Percentiles rank a stretch among this genome's conserved stretches.
Evolutionary conservation across 2,329 filamentous ascomycete genomes (phyloP).

Genomic region (Massarina eburnea): DNA sequence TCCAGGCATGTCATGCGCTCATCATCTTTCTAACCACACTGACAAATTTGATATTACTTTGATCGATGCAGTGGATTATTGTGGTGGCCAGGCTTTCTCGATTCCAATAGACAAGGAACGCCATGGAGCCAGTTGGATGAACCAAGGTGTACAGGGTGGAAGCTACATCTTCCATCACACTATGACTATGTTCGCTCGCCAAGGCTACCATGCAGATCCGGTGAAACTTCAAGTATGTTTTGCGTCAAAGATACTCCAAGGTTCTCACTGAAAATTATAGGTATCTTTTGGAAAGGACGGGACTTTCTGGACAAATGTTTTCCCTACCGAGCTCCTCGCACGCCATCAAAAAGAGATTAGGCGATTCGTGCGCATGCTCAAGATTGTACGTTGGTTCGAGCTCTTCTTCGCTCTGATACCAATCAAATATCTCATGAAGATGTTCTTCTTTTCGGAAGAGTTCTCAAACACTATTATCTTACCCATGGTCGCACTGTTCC

Average conservation of each 20-base stretch:
- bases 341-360: slow-evolving; percentile 59
- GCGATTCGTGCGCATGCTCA: slow-evolving; percentile 57
- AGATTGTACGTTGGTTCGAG: slow-evolving; percentile 62
- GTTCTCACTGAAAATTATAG: slow-evolving; percentile 12
- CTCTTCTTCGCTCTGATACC: slow-evolving; percentile 61
- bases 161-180: slow-evolving; percentile 69
- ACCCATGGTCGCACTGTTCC: slow-evolving; percentile 71
- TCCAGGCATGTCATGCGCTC: slow-evolving; percentile 64
- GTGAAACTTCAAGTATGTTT: slow-evolving; percentile 57
- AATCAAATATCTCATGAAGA: slow-evolving; percentile 64
- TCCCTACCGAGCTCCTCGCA: slow-evolving; percentile 60
- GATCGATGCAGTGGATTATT: slow-evolving; percentile 53
- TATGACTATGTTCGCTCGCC: slow-evolving; percentile 63
- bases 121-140: slow-evolving; percentile 62
- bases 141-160: slow-evolving; percentile 66
- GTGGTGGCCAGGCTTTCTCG: slow-evolving; percentile 63
- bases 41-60: slow-evolving; percentile 67
- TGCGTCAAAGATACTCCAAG: neutral
- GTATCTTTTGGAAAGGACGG: slow-evolving; percentile 66
- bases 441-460: slow-evolving; percentile 69
- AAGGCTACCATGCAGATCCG: slow-evolving; percentile 58
- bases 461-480: slow-evolving; percentile 72
- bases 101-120: slow-evolving; percentile 58
- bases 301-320: slow-evolving; percentile 68
- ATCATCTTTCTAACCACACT: slow-evolving; percentile 66